A percentile compares a stretch with the other conserved stretches of the same genome.
Conservation (phyloP, 2,329 filamentous ascomycete genomes). For the Fusarium tupiense region DNA sequence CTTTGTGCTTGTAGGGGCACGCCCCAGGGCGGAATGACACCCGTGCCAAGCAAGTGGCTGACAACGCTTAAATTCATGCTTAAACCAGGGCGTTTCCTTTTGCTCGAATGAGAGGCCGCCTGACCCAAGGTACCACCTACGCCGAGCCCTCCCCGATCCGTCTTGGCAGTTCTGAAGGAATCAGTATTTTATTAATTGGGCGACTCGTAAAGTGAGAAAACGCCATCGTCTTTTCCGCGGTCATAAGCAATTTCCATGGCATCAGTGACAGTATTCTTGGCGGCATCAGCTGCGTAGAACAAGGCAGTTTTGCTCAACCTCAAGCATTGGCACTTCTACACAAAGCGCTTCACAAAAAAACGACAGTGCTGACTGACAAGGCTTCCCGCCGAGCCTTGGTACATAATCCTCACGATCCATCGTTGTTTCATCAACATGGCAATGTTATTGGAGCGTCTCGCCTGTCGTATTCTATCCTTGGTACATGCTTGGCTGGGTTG, state of each 20-base stretch:
- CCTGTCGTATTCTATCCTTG: conserved; percentile 10
- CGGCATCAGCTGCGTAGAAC: not conserved
- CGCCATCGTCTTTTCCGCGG: conserved; percentile 15
- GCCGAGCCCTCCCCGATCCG: conserved; percentile 25
- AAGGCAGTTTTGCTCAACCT: not conserved
- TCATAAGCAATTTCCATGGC: not conserved
- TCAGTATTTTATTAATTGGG: conserved; percentile 12
- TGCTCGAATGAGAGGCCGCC: conserved; percentile 35
- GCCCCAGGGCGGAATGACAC: conserved; percentile 36
- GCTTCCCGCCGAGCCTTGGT: conserved; percentile 1
- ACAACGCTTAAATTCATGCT: conserved; percentile 63
- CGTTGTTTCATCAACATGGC: not conserved
- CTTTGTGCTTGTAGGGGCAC: conserved; percentile 17
- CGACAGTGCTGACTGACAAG: not conserved
- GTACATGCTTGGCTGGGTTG: conserved; percentile 5
- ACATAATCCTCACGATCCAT: not conserved
- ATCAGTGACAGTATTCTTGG: not conserved
- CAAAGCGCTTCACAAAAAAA: not conserved
- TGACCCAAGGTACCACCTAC: conserved; percentile 32
- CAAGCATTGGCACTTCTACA: not conserved
- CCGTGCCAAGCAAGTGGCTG: conserved; percentile 56
- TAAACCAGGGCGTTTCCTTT: conserved; percentile 50
- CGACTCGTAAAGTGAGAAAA: conserved; percentile 6
- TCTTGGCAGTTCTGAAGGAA: conserved; percentile 28
- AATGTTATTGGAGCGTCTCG: conserved; percentile 11